phyloP scores from a whole-genome alignment of 371 early-diverging fungal species.

The Mortierella sp. region DNA sequence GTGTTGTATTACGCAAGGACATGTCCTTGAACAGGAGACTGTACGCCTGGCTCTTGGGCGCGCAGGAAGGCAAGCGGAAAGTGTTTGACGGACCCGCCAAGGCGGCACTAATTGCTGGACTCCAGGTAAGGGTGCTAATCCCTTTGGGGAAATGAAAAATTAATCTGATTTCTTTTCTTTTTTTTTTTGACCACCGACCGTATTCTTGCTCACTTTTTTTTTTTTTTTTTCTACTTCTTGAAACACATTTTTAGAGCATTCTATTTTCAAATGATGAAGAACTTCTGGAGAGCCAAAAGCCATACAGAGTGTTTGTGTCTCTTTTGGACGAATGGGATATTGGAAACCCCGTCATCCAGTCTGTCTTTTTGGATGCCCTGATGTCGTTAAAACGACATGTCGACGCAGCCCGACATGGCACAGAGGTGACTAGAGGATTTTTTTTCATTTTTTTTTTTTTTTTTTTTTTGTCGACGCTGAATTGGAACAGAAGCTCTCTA shows the following conservation, averaged over 20 bases:
- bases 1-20: slow-evolving; percentile 88
- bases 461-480: slow-evolving; percentile 5
- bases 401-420: slow-evolving; percentile 46
- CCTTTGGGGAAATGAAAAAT: too few species aligned
- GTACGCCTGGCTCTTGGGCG: slow-evolving; percentile 85
- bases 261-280: slow-evolving; percentile 59
- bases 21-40: slow-evolving; percentile 94
- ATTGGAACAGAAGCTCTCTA: too few species aligned
- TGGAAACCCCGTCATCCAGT: slow-evolving; percentile 79
- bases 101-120: slow-evolving; percentile 46
- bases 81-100: slow-evolving; percentile 61
- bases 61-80: slow-evolving; percentile 50
- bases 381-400: slow-evolving; percentile 67
- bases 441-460: not conserved
- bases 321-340: slow-evolving; percentile 90
- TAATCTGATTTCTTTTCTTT: not conserved
- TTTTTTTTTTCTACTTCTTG: slow-evolving; percentile 9
- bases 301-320: slow-evolving; percentile 84
- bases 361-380: slow-evolving; percentile 77
- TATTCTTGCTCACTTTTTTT: slow-evolving; percentile 2
- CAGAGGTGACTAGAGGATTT: slow-evolving; percentile 57
- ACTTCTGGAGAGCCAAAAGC: slow-evolving; percentile 69
- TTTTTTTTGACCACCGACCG: too few species aligned
- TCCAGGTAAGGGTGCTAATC: slow-evolving; percentile 36
- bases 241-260: slow-evolving; percentile 53